A percentile compares a stretch with the other conserved stretches of the same genome.
Evolutionary conservation across 208 protist genomes (phyloP).

Genomic region (Giardia duodenalis): DNA sequence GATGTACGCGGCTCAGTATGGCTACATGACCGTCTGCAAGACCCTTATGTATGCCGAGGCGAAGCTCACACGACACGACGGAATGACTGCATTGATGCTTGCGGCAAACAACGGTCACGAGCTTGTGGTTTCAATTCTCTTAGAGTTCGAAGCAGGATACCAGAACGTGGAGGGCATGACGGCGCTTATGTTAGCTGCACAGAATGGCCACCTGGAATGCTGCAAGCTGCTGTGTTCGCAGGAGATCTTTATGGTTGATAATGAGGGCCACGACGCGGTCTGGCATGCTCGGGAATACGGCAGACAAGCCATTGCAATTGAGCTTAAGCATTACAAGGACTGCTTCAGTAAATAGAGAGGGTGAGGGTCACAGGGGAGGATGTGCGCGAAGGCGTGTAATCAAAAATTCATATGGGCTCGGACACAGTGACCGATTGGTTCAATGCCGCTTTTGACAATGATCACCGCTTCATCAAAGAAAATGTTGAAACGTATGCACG

Average conservation of each 20-base stretch:
- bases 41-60: not conserved
- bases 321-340: no score
- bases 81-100: not conserved
- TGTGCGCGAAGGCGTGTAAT: not conserved
- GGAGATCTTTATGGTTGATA: no score
- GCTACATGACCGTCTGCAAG: not conserved
- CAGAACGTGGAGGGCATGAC: not conserved
- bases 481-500: not conserved
- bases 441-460: not conserved
- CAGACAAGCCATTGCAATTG: no score
- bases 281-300: no score
- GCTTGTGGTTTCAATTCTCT: not conserved
- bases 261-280: no score
- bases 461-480: not conserved
- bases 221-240: no score
- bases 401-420: not conserved
- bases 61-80: not conserved
- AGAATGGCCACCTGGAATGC: no score
- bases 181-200: no score
- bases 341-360: no score
- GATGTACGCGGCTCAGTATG: not conserved
- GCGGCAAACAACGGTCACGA: not conserved
- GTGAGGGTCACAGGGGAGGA: not conserved
- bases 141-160: not conserved
- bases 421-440: not conserved